A percentile compares a stretch with the other conserved stretches of the same genome.
Evolutionary conservation across 2,329 filamentous ascomycete species (phyloP).

Genomic region (Ceratocystis cacaofunesta): DNA sequence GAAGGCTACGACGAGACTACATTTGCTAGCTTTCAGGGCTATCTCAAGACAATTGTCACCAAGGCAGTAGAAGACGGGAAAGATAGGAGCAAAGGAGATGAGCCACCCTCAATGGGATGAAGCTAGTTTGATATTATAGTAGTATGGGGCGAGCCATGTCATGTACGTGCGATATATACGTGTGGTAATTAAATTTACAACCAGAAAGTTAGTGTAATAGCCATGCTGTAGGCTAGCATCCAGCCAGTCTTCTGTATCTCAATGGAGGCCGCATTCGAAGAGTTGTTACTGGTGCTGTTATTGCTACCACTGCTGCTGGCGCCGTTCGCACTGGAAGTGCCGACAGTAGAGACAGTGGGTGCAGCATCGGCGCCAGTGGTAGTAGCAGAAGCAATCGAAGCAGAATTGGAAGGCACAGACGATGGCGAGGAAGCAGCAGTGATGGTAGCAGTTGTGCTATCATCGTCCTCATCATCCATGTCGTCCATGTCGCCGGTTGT

Average conservation of each 20-base stretch:
- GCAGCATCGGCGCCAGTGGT: not conserved
- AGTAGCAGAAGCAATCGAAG: not conserved
- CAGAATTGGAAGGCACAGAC: not conserved
- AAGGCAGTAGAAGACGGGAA: not conserved
- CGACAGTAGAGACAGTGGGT: not conserved
- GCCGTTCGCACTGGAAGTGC: not conserved
- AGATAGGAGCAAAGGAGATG: not conserved
- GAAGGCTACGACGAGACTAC: constrained; percentile 57
- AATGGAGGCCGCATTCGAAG: not conserved
- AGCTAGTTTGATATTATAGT: not conserved
- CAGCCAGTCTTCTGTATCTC: not conserved
- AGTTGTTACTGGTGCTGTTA: not conserved
- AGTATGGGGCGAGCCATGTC: too few relatives aligned
- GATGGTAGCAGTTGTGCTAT: not conserved
- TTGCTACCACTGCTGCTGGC: too few relatives aligned
- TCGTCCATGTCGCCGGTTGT: not conserved
- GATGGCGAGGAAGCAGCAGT: not conserved
- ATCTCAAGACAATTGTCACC: constrained; percentile 37
- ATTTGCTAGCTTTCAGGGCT: constrained; percentile 80
- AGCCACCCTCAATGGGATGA: too few relatives aligned
- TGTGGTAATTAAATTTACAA: too few relatives aligned
- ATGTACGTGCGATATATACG: too few relatives aligned
- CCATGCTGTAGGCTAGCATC: not conserved
- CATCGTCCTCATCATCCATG: not conserved
- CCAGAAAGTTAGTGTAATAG: not conserved